These are phyloP conservation scores for Gossypium australe DNA, from an alignment of 345 rosid species.

Conservation along the genomic window DNA sequence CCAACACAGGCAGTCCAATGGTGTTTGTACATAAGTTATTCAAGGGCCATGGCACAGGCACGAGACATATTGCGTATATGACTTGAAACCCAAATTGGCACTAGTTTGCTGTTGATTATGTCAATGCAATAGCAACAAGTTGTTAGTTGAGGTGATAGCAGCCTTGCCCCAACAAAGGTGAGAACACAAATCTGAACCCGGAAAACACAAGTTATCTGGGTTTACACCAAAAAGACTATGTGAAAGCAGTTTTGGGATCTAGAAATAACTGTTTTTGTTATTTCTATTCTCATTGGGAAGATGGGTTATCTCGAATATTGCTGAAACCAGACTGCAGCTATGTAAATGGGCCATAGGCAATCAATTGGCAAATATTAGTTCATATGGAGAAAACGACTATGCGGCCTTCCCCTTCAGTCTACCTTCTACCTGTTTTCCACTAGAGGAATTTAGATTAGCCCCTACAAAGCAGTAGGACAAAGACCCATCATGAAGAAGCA, in stretches of 20 bases:
- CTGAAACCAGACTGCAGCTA: too few species aligned
- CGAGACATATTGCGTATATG: neutral
- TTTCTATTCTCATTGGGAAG: neutral
- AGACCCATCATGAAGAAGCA: constrained; percentile 11
- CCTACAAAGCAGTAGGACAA: neutral
- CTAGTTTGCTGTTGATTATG: too few species aligned
- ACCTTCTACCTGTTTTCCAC: neutral
- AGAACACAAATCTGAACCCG: too few species aligned
- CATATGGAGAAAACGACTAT: neutral
- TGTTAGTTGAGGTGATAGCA: too few species aligned
- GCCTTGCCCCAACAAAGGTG: too few species aligned
- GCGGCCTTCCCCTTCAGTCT: too few species aligned
- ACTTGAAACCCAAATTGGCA: neutral
- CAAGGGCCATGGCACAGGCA: neutral
- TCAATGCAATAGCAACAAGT: too few species aligned
- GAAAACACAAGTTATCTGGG: too few species aligned
- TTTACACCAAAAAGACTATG: too few species aligned
- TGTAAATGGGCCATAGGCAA: too few species aligned
- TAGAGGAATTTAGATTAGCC: neutral
- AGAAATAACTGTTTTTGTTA: neutral
- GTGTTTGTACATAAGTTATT: neutral
- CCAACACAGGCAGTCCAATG: neutral
- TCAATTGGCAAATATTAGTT: too few species aligned
- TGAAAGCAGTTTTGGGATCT: neutral
- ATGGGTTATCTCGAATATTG: too few species aligned